Evolutionary conservation across 2,329 filamentous ascomycete genomes (phyloP), one percentile per base, ranked within the genome.

Genomic region (Allantophomopsis lycopodina): DNA sequence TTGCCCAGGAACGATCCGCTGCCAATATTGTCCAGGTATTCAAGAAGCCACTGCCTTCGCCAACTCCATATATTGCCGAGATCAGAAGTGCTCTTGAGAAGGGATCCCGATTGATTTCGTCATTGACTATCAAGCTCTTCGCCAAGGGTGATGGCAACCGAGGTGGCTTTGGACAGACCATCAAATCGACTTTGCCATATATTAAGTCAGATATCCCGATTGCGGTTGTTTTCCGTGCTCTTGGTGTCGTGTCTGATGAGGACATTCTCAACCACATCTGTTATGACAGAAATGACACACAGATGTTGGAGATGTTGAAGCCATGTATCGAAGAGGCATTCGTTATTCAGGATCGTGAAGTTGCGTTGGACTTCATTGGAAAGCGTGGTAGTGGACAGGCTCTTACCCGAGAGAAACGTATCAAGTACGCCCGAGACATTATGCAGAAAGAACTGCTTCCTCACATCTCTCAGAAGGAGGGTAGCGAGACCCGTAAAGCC

Each of bases 1-100:
- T 98, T 53, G 91, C 91, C 1, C 91, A 98, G 59, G 91, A 98
- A 62, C 83, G 91, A 46, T 95, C 88, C 57, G 91, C 91, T 32
- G 91, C 89, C 55, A 98, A 98, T 56, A 98, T 96, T 43, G 91
- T 98, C 5, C 91, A 98, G 62, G 89, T 98, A 20, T 98, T 98
- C 75, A 89, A 94, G 64, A 98, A 98, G 66, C 86, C 89, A 1
- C 75, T 80, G 50, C 86, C 87, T n/a, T 89, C 85, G 48, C 83
- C 86, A 8, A 94, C 86, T 46, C 88, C 87, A 2, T 94, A 91
- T 60, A 83, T 89, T 17, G 93, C 91, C 11, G 91, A 98, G 61
- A 95, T 98, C 51, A 76, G 91, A 62, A 95, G 88, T 60, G 89
- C 93, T 2, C 76, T 96, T 7, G 91, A 98, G 60, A 95, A 94